Evolutionary conservation across 2,329 filamentous ascomycete genomes (phyloP).

Genomic region (Neocatenulostroma microsporum): DNA sequence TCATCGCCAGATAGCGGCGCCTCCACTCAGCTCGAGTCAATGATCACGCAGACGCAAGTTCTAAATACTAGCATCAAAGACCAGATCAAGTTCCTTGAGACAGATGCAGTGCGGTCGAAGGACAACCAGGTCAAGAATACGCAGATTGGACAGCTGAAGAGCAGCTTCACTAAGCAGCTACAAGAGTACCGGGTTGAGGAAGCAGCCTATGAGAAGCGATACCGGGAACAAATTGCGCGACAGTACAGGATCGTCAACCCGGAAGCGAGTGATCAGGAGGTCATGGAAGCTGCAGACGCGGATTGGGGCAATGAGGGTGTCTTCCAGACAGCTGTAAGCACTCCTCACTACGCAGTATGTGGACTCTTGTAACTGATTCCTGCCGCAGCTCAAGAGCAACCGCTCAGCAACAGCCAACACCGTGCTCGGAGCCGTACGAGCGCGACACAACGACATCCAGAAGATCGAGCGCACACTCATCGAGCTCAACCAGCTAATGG

Average conservation of each 20-base stretch:
- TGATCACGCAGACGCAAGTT: conserved; percentile 62
- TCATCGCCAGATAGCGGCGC: conserved; percentile 52
- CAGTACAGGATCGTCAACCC: conserved; percentile 68
- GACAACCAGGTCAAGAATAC: conserved; percentile 60
- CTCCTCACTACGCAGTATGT: no score
- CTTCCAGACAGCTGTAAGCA: conserved; percentile 70
- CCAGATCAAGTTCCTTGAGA: conserved; percentile 68
- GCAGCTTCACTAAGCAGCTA: conserved; percentile 63
- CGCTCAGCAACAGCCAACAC: conserved; percentile 64
- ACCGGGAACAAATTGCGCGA: conserved; percentile 68
- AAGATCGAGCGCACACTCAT: conserved; percentile 68
- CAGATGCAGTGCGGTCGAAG: conserved; percentile 58
- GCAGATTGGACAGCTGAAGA: conserved; percentile 62
- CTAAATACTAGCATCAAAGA: conserved; percentile 70
- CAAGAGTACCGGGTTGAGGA: conserved; percentile 65
- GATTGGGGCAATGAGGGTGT: conserved; percentile 74
- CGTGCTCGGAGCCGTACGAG: conserved; percentile 69
- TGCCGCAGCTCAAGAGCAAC: conserved; percentile 69
- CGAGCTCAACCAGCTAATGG: conserved; percentile 63
- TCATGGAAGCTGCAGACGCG: conserved; percentile 58
- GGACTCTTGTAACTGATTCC: no score
- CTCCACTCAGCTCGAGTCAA: conserved; percentile 54
- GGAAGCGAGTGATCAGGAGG: conserved; percentile 66
- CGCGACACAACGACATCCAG: conserved; percentile 75
- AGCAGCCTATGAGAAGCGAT: conserved; percentile 60